Evolutionary conservation across 2,329 filamentous ascomycete species (phyloP).

Genomic region (Volutella citrinella): DNA sequence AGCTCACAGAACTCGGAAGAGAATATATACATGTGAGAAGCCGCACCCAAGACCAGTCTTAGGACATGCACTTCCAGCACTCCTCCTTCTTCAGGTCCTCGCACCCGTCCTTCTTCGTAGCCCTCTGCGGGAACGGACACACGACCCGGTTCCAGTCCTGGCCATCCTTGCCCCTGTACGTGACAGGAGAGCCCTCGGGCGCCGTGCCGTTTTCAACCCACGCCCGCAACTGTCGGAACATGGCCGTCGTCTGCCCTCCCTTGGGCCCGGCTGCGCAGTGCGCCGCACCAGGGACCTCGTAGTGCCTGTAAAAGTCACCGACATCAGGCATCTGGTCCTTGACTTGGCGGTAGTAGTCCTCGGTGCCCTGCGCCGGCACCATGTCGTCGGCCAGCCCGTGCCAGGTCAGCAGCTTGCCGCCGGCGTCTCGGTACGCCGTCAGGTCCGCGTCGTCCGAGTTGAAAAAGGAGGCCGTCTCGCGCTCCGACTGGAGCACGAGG

Average conservation of each 20-base stretch:
- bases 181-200: slow-evolving; percentile 4
- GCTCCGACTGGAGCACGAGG: background rate
- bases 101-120: too few relatives aligned
- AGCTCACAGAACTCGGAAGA: too few relatives aligned
- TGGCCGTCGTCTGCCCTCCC: slow-evolving; percentile 1
- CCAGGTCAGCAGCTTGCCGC: slow-evolving; percentile 39
- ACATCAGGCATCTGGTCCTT: background rate
- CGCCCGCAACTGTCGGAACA: slow-evolving; percentile 6
- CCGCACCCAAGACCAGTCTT: too few relatives aligned
- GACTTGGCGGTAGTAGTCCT: background rate
- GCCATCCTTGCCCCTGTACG: slow-evolving; percentile 1
- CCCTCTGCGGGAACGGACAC: slow-evolving; percentile 9
- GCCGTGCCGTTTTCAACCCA: slow-evolving; percentile 12
- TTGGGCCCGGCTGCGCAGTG: slow-evolving; percentile 6
- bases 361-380: slow-evolving; percentile 1
- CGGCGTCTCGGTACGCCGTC: slow-evolving; percentile 24
- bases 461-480: slow-evolving; percentile 3
- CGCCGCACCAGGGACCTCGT: slow-evolving; percentile 1
- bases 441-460: slow-evolving; percentile 28
- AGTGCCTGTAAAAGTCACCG: slow-evolving; percentile 7
- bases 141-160: slow-evolving; percentile 4
- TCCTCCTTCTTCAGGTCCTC: too few relatives aligned
- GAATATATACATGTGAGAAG: too few relatives aligned
- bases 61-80: too few relatives aligned
- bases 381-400: slow-evolving; percentile 27